Percentiles rank a stretch among this genome's conserved stretches.
phyloP scores from a whole-genome alignment of 225 moss, liverwort and hornwort genomes.

The Rhytidiadelphus loreus region DNA sequence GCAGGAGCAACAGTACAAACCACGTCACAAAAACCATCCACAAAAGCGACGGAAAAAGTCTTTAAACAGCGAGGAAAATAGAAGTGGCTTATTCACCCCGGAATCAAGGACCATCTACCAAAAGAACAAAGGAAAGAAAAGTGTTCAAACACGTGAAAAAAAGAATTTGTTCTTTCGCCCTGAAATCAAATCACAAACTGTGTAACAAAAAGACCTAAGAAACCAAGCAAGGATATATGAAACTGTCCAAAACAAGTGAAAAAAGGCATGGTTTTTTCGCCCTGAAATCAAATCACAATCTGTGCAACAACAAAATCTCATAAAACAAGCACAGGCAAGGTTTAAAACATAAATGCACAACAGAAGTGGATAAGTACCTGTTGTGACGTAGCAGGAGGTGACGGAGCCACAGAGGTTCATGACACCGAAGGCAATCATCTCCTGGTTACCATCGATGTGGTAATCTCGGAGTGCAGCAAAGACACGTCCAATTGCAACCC shows the following conservation, averaged over 20 bases:
- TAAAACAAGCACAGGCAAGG: neutral
- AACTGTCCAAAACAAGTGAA: no score
- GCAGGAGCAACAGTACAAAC: neutral
- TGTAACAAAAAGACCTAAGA: no score
- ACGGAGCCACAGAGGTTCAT: slow-evolving; percentile 63
- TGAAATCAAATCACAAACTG: neutral
- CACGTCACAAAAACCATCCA: neutral
- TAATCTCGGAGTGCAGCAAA: slow-evolving; percentile 72
- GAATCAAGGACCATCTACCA: neutral
- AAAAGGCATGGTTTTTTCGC: no score
- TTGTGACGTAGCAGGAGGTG: slow-evolving; percentile 70
- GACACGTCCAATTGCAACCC: slow-evolving; percentile 66
- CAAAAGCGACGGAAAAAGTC: no score
- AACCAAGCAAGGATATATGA: no score
- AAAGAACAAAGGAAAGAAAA: neutral
- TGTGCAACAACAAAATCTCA: neutral
- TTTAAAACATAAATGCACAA: no score
- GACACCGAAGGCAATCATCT: slow-evolving; percentile 65
- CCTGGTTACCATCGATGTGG: slow-evolving; percentile 82
- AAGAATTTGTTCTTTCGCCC: neutral
- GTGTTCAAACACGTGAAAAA: neutral
- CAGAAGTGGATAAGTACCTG: slow-evolving; percentile 19
- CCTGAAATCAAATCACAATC: neutral
- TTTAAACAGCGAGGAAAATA: neutral
- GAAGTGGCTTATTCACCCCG: neutral